A percentile compares a stretch with the other conserved stretches of the same genome.
Evolutionary conservation across 1,284 basidiomycete genomes (phyloP).

Genomic region (Naganishia sp.): DNA sequence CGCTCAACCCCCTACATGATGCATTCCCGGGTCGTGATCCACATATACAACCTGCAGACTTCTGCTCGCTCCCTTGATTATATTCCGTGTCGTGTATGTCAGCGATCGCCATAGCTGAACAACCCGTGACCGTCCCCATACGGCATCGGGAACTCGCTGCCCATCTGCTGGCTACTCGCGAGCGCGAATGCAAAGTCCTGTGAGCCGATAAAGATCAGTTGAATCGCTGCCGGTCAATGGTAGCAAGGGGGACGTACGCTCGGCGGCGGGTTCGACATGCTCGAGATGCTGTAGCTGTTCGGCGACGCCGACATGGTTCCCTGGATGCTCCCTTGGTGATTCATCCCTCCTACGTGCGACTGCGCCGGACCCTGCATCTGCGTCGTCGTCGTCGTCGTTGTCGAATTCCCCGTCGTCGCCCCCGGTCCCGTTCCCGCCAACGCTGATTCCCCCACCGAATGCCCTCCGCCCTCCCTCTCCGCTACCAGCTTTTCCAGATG

Average conservation of each 20-base stretch:
- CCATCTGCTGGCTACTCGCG: slow-evolving; percentile 18
- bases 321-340: slow-evolving; percentile 13
- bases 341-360: not conserved
- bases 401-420: too few relatives aligned
- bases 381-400: not conserved
- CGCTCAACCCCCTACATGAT: not conserved
- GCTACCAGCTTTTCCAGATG: slow-evolving; percentile 52
- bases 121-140: slow-evolving; percentile 23
- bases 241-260: slow-evolving; percentile 1
- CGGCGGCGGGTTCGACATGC: slow-evolving; percentile 24
- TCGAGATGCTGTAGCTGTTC: slow-evolving; percentile 22
- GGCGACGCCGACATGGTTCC: slow-evolving; percentile 16
- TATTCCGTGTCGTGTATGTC: not conserved
- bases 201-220: not conserved
- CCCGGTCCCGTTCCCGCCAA: too few relatives aligned
- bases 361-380: not conserved
- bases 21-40: not conserved
- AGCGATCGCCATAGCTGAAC: slow-evolving; percentile 26
- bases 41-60: not conserved
- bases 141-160: slow-evolving; percentile 14
- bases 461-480: not conserved
- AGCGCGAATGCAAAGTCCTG: slow-evolving; percentile 23
- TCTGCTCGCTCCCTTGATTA: too few relatives aligned
- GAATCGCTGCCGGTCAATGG: not conserved
- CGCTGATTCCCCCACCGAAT: too few relatives aligned